Evolutionary conservation across 78 protist genomes (phyloP), one percentile per base, ranked within the genome.

Genomic region (Dictyostelium intermedium): DNA sequence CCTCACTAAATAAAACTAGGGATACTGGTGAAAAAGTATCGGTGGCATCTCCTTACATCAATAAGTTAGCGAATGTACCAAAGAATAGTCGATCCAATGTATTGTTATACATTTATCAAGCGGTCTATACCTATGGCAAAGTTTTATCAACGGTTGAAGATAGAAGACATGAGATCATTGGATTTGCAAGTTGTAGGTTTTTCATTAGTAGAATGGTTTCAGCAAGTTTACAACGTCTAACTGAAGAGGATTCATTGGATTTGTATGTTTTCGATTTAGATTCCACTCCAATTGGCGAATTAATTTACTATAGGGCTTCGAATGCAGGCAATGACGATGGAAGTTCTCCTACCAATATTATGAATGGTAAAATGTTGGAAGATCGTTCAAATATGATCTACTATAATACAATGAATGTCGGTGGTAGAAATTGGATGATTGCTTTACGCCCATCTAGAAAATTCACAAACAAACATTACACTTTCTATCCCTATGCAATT

Each of bases 341-440:
- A 7, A 23, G 53, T 3, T 87, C 45, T 13, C 63, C 25, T 1
- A 87, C 93, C 1, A 39, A 39, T 0, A 87, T 87, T n/a, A 13
- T 23, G 3, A 56, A 80, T 41, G 85, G 73, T 5, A 41, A 69
- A 25, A 56, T 56, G 34, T 43, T 87, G 70, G 86, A 79, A 45
- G 45, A 70, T 34, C 4, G 69, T 0, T n/a, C 69, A 14, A 61
- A 76, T 20, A 87, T 41, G n/a, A 56, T 87, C 60, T 87, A 87
- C 27, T 87, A 87, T 47, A 87, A 87, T 30, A 87, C 93, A 37
- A 87, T 87, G 93, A 79, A 76, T 87, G 93, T 87, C 0, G 93
- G 93, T 37, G 93, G 93, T 25, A 20, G 93, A 5, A 87, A 87
- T 79, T 87, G 93, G 93, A 76, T 87, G 85, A 34, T 87, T 25